A percentile compares a stretch with the other conserved stretches of the same genome.
Conservation (phyloP, 352 stramenopile genomes). For the Globisporangium carolinianum region DNA sequence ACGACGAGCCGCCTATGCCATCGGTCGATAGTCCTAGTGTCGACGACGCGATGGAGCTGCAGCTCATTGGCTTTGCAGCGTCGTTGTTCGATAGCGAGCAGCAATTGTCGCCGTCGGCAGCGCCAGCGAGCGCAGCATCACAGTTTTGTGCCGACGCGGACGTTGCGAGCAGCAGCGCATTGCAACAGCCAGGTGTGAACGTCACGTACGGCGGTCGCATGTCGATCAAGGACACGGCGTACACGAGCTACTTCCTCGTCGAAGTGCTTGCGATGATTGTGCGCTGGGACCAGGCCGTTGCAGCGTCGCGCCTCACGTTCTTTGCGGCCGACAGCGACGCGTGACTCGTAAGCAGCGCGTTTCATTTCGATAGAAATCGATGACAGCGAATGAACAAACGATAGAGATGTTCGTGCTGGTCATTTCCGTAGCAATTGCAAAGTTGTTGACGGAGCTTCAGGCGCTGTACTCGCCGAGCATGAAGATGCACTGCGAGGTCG, state of each 20-base stretch:
- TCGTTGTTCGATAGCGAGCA: conserved; percentile 23
- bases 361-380: not conserved
- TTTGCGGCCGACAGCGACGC: conserved; percentile 1
- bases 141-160: too few relatives aligned
- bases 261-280: conserved; percentile 16
- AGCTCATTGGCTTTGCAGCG: conserved; percentile 26
- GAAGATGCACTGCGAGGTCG: conserved; percentile 25
- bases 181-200: conserved; percentile 18
- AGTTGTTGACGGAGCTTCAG: conserved; percentile 5
- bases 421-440: too few relatives aligned
- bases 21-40: conserved; percentile 15
- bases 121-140: too few relatives aligned
- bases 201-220: conserved; percentile 38
- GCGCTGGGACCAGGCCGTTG: conserved; percentile 15
- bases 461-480: conserved; percentile 24
- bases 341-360: too few relatives aligned
- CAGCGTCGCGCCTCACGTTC: conserved; percentile 9
- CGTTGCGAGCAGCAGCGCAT: too few relatives aligned
- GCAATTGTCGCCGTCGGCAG: conserved; percentile 12
- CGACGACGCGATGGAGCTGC: conserved; percentile 22
- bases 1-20: not conserved
- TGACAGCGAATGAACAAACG: not conserved
- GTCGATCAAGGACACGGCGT: conserved; percentile 34
- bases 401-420: too few relatives aligned
- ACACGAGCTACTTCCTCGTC: conserved; percentile 16